These are phyloP conservation scores for Ramalina peruviana DNA, from an alignment of 495 filamentous ascomycete genomes.

Conservation along the genomic window DNA sequence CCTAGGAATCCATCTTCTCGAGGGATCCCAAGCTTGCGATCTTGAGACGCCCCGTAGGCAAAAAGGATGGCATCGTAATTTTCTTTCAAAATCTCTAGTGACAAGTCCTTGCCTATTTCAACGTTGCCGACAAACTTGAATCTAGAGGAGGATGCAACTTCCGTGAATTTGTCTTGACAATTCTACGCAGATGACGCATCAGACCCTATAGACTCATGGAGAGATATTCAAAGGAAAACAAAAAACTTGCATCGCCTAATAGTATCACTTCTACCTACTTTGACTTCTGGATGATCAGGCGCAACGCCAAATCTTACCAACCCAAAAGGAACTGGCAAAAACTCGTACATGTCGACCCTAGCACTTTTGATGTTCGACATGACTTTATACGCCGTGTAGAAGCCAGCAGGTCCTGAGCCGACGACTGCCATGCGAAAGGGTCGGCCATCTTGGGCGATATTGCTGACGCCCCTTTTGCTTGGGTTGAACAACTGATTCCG, in stretches of 20 bases:
- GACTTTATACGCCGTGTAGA: slow-evolving; percentile 80
- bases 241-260: neutral
- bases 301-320: slow-evolving; percentile 88
- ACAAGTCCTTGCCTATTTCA: slow-evolving; percentile 59
- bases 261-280: slow-evolving; percentile 39
- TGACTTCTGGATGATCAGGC: slow-evolving; percentile 94
- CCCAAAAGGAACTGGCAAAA: slow-evolving; percentile 81
- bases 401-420: slow-evolving; percentile 90
- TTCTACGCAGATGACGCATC: slow-evolving; percentile 41
- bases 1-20: slow-evolving; percentile 61
- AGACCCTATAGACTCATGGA: neutral
- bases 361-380: slow-evolving; percentile 58
- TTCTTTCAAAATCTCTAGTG: slow-evolving; percentile 50
- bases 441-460: slow-evolving; percentile 26
- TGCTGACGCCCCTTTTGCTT: slow-evolving; percentile 7
- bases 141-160: slow-evolving; percentile 63
- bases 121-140: slow-evolving; percentile 93
- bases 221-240: neutral
- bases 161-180: slow-evolving; percentile 82
- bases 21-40: slow-evolving; percentile 61
- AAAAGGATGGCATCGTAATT: slow-evolving; percentile 92
- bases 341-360: slow-evolving; percentile 90
- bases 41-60: slow-evolving; percentile 79
- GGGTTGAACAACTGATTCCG: too few relatives aligned
- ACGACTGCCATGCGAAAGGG: slow-evolving; percentile 74